Evolutionary conservation across 495 filamentous ascomycete species (phyloP), one percentile per base, ranked within the genome.

Genomic region (Stereocaulon alpinum): DNA sequence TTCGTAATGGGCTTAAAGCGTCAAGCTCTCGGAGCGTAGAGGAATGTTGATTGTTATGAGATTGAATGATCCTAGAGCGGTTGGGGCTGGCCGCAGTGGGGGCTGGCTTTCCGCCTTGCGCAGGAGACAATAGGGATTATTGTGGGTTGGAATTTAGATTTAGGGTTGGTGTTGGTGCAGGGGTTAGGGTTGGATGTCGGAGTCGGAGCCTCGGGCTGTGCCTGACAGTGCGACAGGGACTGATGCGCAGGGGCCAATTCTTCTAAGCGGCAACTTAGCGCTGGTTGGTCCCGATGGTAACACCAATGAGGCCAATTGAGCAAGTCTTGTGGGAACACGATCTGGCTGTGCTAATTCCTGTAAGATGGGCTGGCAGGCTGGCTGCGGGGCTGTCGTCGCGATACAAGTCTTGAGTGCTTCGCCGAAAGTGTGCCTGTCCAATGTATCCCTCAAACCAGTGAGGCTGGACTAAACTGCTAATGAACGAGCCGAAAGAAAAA

Each of bases 361-460:
- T 20, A 34, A 18, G 37, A 58, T 52, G 20, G 0, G 34, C 30
- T 12, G 56, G n/a, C 37, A 40, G 50, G 61, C 56, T 55, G 45
- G 17, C 20, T 18, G 45, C 20, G 52, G 48, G 56, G 43, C 40
- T 47, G 41, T 44, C 47, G 45, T 40, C 18, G 29, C 9, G 29
- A 40, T 40, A 58, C n/a, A 40, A n/a, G 37, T 27, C 30, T 51
- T 45, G 40, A 29, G 12, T 24, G 5, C 14, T 51, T 18, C 17
- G 42, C 43, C 34, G 11, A 3, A 3, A n/a, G 22, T 40, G 17
- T 53, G 44, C 24, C 22, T 15, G 45, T 14, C 30, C 40, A 32
- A 52, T 7, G n/a, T 20, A 40, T 54, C 40, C 58, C 61, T 63
- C 64, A 66, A 63, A 61, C 64, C 64, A 56, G 64, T 66, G 49